Conservation (phyloP, 2,329 filamentous ascomycete genomes). For the Sporothrix inflata region DNA sequence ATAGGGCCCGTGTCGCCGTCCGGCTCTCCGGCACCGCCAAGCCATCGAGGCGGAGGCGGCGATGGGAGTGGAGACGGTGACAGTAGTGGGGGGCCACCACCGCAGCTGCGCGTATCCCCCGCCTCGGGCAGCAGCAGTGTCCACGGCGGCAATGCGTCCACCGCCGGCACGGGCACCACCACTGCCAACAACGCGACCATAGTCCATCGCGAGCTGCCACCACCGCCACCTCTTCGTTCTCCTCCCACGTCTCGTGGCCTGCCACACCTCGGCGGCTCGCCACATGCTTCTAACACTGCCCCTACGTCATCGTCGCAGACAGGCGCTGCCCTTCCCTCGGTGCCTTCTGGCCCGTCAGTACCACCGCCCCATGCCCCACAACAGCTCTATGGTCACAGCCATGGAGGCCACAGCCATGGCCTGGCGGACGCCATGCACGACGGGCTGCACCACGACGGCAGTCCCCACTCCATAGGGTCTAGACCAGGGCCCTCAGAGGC, state of each 20-base stretch:
- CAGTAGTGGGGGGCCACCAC: not conserved
- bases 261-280: not conserved
- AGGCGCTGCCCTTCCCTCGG: not conserved
- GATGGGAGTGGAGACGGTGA: not conserved
- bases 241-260: not conserved
- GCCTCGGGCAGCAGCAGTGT: conserved; percentile 9
- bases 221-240: not conserved
- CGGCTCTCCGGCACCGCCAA: not conserved
- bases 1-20: not conserved
- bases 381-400: not conserved
- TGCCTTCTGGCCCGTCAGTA: not conserved
- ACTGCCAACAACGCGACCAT: not conserved
- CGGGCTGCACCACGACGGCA: not conserved
- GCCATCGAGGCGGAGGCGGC: not conserved
- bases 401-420: not conserved
- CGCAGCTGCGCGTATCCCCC: not conserved
- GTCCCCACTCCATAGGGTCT: not conserved
- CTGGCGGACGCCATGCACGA: not conserved
- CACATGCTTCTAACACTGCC: not conserved
- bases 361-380: not conserved
- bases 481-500: not conserved
- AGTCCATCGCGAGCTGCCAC: not conserved
- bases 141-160: not conserved
- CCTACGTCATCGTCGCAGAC: not conserved
- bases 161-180: not conserved